Evolutionary conservation across 345 rosid genomes (phyloP).

Genomic region (Salix viminalis): DNA sequence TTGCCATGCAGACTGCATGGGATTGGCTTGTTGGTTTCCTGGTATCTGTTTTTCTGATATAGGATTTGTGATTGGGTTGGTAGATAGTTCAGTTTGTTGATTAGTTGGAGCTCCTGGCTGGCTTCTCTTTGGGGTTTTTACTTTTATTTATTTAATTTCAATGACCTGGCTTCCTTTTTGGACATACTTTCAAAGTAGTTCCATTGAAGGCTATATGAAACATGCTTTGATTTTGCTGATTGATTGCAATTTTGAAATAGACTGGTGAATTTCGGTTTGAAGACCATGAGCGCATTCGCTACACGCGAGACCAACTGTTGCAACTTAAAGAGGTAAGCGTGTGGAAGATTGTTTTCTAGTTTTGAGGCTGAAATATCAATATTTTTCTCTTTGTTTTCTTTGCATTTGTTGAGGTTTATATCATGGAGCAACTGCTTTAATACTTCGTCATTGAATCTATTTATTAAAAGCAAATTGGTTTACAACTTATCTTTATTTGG

Average conservation of each 20-base stretch:
- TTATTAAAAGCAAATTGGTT: background rate
- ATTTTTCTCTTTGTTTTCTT: too few relatives aligned
- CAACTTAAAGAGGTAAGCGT: constrained; percentile 1
- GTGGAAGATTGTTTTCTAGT: too few relatives aligned
- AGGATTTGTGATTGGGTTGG: background rate
- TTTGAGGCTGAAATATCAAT: too few relatives aligned
- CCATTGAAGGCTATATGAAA: background rate
- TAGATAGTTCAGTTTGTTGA: background rate
- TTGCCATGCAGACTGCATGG: too few relatives aligned
- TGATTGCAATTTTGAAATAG: background rate
- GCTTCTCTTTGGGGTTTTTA: background rate
- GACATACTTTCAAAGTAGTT: background rate
- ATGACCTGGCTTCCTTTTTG: background rate
- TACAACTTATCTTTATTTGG: background rate
- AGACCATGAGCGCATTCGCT: constrained; percentile 2
- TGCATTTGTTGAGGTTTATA: too few relatives aligned
- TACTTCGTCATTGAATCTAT: background rate
- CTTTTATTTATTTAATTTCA: too few relatives aligned
- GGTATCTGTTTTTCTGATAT: too few relatives aligned
- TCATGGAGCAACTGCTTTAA: background rate
- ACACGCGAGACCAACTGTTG: constrained; percentile 8
- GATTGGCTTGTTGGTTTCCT: too few relatives aligned
- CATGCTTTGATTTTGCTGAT: background rate
- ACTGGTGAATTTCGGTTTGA: constrained; percentile 5
- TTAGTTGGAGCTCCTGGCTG: background rate